phyloP scores from a whole-genome alignment of 331 rosid genomes.

The Cucumis variabilis region DNA sequence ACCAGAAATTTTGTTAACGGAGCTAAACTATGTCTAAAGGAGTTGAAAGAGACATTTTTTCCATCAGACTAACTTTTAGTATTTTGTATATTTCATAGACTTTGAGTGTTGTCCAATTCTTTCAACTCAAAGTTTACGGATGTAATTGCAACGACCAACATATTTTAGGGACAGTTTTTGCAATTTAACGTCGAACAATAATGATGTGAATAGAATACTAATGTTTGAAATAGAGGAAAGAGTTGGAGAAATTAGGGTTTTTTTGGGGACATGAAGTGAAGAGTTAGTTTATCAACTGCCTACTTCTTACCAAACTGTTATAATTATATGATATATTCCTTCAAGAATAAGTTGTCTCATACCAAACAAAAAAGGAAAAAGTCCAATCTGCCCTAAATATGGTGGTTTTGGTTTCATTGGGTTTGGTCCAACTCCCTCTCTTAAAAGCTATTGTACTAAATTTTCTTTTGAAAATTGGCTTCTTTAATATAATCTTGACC shows the following conservation, averaged over 20 bases:
- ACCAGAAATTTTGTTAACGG: too few species aligned
- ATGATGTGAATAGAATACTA: neutral
- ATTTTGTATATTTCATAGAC: too few species aligned
- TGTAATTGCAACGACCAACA: too few species aligned
- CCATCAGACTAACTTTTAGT: too few species aligned
- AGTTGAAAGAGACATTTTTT: too few species aligned
- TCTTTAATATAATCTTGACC: neutral
- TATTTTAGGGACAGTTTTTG: too few species aligned
- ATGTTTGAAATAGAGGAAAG: neutral
- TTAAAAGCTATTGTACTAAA: neutral
- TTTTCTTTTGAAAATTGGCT: neutral
- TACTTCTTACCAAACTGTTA: neutral
- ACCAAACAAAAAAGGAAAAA: neutral
- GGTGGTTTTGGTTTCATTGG: neutral
- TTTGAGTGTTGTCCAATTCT: too few species aligned
- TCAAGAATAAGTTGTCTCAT: neutral
- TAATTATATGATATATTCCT: neutral
- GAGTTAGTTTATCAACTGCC: neutral
- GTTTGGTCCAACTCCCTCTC: constrained; percentile 17
- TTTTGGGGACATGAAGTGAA: neutral
- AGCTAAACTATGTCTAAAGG: too few species aligned
- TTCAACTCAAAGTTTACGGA: too few species aligned
- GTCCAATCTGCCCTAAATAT: neutral
- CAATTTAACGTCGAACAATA: too few species aligned
- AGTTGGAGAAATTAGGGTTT: neutral